A percentile compares a stretch with the other conserved stretches of the same genome.
phyloP scores from a whole-genome alignment of 768 basidiomycete genomes.

The Trametes gibbosa region DNA sequence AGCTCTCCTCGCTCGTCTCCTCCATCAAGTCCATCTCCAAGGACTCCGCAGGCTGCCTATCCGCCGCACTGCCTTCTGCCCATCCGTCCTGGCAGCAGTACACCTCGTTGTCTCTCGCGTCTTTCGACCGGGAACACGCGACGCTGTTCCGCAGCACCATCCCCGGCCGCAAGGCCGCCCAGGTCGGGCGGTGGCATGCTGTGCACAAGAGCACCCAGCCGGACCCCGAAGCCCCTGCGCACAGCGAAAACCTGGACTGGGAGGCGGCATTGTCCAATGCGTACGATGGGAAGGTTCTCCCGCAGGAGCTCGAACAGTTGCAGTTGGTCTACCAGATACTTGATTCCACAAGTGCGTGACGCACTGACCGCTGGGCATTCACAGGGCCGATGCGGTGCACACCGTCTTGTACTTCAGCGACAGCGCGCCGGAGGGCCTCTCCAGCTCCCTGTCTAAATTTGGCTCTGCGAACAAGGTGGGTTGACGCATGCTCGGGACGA shows the following conservation, averaged over 20 bases:
- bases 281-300: slow-evolving; percentile 29
- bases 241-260: slow-evolving; percentile 42
- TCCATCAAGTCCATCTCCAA: slow-evolving; percentile 23
- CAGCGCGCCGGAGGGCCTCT: slow-evolving; percentile 53
- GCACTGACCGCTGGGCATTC: background rate
- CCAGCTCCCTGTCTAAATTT: slow-evolving; percentile 41
- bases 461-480: slow-evolving; percentile 49
- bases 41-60: slow-evolving; percentile 59
- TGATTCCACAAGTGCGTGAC: background rate
- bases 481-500: background rate
- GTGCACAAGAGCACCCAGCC: slow-evolving; percentile 39
- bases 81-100: slow-evolving; percentile 22
- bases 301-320: slow-evolving; percentile 36
- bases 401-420: slow-evolving; percentile 57
- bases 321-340: slow-evolving; percentile 35
- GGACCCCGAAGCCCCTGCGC: background rate
- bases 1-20: slow-evolving; percentile 34
- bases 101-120: slow-evolving; percentile 56
- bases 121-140: slow-evolving; percentile 43
- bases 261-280: slow-evolving; percentile 47
- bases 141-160: slow-evolving; percentile 62
- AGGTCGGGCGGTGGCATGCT: slow-evolving; percentile 75
- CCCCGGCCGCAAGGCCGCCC: slow-evolving; percentile 52
- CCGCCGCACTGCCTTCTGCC: slow-evolving; percentile 40
- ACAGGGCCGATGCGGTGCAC: slow-evolving; percentile 28